A percentile compares a stretch with the other conserved stretches of the same genome.
Evolutionary conservation across 208 protist species (phyloP).

Genomic region (Lotmaria passim): DNA sequence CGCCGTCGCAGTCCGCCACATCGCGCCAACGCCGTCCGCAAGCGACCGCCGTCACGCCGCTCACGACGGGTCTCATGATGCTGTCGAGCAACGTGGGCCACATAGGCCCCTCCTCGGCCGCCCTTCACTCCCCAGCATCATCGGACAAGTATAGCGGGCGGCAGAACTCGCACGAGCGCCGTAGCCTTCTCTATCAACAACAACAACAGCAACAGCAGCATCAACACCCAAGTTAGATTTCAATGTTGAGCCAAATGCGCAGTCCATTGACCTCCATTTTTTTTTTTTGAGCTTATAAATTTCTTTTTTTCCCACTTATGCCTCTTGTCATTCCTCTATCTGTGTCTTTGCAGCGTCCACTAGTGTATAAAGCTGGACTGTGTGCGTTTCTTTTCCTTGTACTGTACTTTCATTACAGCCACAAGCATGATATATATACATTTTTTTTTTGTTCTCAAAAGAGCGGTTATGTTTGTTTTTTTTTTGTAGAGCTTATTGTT

Average conservation of each 20-base stretch:
- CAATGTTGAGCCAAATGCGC: constrained; percentile 13
- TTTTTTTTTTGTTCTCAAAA: constrained; percentile 7
- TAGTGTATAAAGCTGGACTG: too few relatives aligned
- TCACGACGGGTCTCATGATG: background rate
- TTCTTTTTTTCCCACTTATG: background rate
- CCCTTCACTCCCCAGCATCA: background rate
- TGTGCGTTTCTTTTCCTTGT: constrained; percentile 16
- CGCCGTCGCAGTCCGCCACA: constrained; percentile 15
- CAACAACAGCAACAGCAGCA: background rate
- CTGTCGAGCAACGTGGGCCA: background rate
- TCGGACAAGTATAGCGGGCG: constrained; percentile 3
- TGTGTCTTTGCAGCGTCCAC: constrained; percentile 28
- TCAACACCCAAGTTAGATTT: background rate
- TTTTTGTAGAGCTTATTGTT: constrained; percentile 9
- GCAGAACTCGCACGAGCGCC: constrained; percentile 6
- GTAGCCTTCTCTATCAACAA: background rate
- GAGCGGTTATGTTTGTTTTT: constrained; percentile 1
- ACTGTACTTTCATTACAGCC: too few relatives aligned
- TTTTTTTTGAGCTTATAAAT: too few relatives aligned
- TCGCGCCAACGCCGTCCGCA: constrained; percentile 7
- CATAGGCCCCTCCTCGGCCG: background rate
- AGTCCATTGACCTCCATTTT: constrained; percentile 3
- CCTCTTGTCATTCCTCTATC: constrained; percentile 10
- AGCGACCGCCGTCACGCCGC: background rate
- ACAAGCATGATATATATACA: too few relatives aligned